phyloP scores from a whole-genome alignment of 306 rosid species.

The Carpinus fangiana region DNA sequence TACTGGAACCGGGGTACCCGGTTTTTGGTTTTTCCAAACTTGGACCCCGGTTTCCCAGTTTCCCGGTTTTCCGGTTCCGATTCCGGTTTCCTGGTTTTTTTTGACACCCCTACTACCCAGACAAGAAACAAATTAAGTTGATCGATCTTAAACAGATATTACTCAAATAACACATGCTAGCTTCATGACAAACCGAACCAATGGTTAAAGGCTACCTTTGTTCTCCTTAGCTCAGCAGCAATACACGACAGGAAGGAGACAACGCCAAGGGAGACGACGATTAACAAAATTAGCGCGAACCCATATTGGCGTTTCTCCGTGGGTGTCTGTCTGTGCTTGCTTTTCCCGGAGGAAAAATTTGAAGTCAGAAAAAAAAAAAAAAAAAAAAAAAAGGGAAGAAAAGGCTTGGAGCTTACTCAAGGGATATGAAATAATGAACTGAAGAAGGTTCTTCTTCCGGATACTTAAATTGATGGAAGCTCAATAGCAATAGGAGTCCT shows the following conservation, averaged over 20 bases:
- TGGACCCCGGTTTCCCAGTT: too few species aligned
- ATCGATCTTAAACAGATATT: too few species aligned
- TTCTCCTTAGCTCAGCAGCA: conserved; percentile 62
- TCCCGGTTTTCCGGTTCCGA: too few species aligned
- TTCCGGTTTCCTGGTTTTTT: too few species aligned
- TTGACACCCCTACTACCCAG: too few species aligned
- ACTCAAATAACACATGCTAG: background rate
- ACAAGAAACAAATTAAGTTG: background rate
- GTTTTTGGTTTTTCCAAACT: too few species aligned
- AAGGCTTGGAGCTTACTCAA: conserved; percentile 40
- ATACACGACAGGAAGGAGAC: conserved; percentile 65
- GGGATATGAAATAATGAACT: too few species aligned
- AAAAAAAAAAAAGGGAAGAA: conserved; percentile 12
- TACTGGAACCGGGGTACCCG: too few species aligned
- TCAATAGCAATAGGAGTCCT: too few species aligned
- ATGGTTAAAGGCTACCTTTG: conserved; percentile 43
- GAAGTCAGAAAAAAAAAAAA: conserved; percentile 23
- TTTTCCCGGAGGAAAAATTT: conserved; percentile 20
- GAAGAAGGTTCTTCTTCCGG: too few species aligned
- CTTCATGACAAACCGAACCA: background rate
- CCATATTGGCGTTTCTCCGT: conserved; percentile 57
- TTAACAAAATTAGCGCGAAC: conserved; percentile 29
- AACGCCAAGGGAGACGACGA: conserved; percentile 51
- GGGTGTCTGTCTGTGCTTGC: conserved; percentile 6
- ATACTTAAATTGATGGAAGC: too few species aligned